Conservation (phyloP, 2,329 filamentous ascomycete species). For the Fusarium chuoi region DNA sequence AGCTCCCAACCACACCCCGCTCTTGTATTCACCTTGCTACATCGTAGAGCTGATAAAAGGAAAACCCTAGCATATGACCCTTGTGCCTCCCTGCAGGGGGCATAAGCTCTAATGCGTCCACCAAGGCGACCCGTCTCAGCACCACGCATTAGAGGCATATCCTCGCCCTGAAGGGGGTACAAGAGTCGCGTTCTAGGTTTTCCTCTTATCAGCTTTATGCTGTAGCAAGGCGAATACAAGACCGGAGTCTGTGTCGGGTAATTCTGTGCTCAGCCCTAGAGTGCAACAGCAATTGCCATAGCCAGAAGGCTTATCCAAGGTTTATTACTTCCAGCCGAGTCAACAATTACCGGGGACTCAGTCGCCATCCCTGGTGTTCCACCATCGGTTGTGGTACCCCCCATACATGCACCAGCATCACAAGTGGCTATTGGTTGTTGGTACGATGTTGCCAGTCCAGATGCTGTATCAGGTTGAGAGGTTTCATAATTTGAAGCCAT, state of each 20-base stretch:
- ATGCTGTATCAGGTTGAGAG: not conserved
- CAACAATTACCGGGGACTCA: not conserved
- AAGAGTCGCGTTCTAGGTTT: not conserved
- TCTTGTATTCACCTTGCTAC: not conserved
- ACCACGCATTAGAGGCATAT: not conserved
- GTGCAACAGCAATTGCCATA: not conserved
- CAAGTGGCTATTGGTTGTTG: not conserved
- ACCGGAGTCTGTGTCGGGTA: not conserved
- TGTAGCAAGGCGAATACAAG: not conserved
- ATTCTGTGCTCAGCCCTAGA: not conserved
- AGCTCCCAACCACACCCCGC: not conserved
- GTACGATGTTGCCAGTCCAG: not conserved
- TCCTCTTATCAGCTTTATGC: not conserved
- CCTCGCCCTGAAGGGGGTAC: rapidly evolving
- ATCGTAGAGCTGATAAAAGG: not conserved
- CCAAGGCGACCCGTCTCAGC: not conserved
- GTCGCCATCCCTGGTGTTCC: not conserved
- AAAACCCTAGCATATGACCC: not conserved
- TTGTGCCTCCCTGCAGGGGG: not conserved
- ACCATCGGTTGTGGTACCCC: not conserved
- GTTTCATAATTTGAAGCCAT: not conserved
- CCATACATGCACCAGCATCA: not conserved
- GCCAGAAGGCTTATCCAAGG: not conserved
- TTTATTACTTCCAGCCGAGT: not conserved
- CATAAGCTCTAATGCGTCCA: not conserved